Percentiles rank a stretch among this genome's conserved stretches.
Conservation (phyloP, 73 alveolate species). For the Diophrys appendiculata region DNA sequence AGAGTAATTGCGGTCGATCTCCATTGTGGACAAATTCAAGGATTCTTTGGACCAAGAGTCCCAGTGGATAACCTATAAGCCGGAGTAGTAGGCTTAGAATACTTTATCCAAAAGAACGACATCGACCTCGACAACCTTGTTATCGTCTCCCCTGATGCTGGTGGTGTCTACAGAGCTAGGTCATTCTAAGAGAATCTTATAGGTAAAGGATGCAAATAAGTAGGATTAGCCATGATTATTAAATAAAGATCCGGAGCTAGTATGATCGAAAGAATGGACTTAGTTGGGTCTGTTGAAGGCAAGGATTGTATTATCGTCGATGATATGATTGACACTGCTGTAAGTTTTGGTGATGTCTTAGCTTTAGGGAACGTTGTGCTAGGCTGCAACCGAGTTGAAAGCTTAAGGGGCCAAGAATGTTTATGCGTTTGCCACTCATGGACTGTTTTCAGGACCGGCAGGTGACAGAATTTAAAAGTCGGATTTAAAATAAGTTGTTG, state of each 20-base stretch:
- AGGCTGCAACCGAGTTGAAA: constrained; percentile 87
- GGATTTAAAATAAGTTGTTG: constrained; percentile 78
- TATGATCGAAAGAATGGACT: constrained; percentile 70
- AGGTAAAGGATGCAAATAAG: constrained; percentile 38
- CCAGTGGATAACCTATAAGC: constrained; percentile 89
- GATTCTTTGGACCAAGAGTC: constrained; percentile 87
- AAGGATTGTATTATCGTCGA: constrained; percentile 80
- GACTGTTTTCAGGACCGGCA: constrained; percentile 87
- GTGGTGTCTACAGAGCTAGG: constrained; percentile 88
- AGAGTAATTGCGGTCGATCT: constrained; percentile 89
- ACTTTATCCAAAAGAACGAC: constrained; percentile 56
- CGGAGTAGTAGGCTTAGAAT: constrained; percentile 76
- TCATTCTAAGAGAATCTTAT: constrained; percentile 71
- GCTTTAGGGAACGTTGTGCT: constrained; percentile 87
- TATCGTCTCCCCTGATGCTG: constrained; percentile 96
- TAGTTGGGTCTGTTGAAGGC: constrained; percentile 84
- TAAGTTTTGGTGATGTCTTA: constrained; percentile 7
- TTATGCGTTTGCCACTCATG: constrained; percentile 95
- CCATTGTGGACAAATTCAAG: constrained; percentile 91
- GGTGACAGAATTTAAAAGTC: constrained; percentile 72
- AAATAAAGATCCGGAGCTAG: constrained; percentile 85
- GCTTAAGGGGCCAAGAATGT: constrained; percentile 88
- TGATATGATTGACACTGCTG: constrained; percentile 92
- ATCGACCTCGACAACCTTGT: constrained; percentile 69
- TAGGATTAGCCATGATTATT: constrained; percentile 83